Percentiles rank a stretch among this genome's conserved stretches.
phyloP scores from a whole-genome alignment of 257 asterid species.

The Verbena officinalis region DNA sequence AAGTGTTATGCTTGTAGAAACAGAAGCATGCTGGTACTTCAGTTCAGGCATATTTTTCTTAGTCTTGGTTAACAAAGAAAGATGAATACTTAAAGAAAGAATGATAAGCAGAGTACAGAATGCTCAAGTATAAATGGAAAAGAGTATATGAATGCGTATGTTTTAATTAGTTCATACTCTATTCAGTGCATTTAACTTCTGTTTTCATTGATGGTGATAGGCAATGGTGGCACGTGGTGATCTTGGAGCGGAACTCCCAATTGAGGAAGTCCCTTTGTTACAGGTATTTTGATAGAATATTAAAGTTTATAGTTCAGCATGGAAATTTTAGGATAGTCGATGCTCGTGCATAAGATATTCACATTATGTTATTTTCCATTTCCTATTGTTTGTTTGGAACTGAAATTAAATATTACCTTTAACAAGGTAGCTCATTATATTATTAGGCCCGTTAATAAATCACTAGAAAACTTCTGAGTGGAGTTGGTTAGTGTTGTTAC shows the following conservation, averaged over 20 bases:
- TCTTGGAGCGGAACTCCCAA: slow-evolving; percentile 99
- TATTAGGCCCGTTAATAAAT: not conserved
- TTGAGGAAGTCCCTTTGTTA: slow-evolving; percentile 96
- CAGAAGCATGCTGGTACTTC: not conserved
- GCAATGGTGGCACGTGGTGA: slow-evolving; percentile 99
- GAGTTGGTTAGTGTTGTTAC: not conserved
- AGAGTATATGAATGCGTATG: not conserved
- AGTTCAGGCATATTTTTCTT: slow-evolving; percentile 7
- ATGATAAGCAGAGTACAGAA: not conserved
- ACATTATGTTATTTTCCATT: not conserved
- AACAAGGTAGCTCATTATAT: not conserved
- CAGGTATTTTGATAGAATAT: slow-evolving; percentile 55
- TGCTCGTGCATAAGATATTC: slow-evolving; percentile 1
- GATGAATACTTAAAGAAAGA: too few species aligned
- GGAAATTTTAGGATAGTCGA: not conserved
- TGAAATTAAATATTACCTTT: not conserved
- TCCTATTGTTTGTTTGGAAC: slow-evolving; percentile 1
- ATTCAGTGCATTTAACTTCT: slow-evolving; percentile 14
- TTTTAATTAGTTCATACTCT: not conserved
- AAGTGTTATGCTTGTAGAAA: not conserved
- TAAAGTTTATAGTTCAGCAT: slow-evolving; percentile 19
- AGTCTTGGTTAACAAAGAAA: not conserved
- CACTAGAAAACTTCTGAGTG: not conserved
- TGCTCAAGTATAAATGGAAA: not conserved
- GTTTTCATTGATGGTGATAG: slow-evolving; percentile 47